These are phyloP conservation scores for Botrytis deweyae DNA, from an alignment of 2,329 filamentous ascomycete genomes.

Conservation along the genomic window DNA sequence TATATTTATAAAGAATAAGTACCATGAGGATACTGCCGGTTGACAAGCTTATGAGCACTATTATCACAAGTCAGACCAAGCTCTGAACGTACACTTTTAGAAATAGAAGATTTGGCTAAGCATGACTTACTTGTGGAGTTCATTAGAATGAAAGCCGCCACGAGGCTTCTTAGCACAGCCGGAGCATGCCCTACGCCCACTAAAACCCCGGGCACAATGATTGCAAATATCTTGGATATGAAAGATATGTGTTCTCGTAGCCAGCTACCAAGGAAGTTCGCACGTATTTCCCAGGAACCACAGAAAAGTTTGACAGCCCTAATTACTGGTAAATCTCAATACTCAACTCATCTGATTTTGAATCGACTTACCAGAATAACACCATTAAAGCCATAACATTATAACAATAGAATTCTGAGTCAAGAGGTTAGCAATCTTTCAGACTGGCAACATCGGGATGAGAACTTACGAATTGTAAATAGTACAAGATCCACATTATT, in stretches of 20 bases:
- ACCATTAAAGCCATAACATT: constrained; percentile 50
- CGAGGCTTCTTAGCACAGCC: constrained; percentile 35
- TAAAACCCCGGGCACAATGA: constrained; percentile 42
- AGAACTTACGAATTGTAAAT: constrained; percentile 49
- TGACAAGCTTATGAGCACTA: constrained; percentile 45
- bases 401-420: constrained; percentile 50
- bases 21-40: constrained; percentile 42
- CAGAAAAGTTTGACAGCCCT: constrained; percentile 43
- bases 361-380: constrained; percentile 45
- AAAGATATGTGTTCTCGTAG: constrained; percentile 34
- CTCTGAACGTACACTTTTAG: background rate
- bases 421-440: constrained; percentile 18
- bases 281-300: constrained; percentile 40
- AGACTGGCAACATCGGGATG: background rate
- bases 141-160: constrained; percentile 41
- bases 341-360: background rate
- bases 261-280: constrained; percentile 33
- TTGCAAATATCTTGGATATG: constrained; percentile 40
- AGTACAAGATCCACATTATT: constrained; percentile 45
- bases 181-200: constrained; percentile 40
- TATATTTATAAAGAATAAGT: constrained; percentile 45
- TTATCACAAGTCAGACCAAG: background rate
- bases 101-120: background rate
- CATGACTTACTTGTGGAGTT: constrained; percentile 42
- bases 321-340: background rate